Evolutionary conservation across 169 alveolate genomes (phyloP).

Genomic region (Eimeria sp.): DNA sequence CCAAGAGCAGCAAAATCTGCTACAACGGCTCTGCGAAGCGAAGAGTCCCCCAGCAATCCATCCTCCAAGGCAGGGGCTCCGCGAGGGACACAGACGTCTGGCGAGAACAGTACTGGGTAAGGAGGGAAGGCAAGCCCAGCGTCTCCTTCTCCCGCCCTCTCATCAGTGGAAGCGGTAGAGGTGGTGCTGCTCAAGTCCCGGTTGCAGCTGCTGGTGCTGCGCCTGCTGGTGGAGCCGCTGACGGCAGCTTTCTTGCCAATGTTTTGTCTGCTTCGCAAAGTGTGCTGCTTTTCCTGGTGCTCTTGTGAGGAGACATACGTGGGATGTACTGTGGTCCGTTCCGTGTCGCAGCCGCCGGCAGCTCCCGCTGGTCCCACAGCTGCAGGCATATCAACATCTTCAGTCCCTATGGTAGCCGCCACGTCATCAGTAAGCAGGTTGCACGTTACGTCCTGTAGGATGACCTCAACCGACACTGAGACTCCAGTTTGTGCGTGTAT

Average conservation of each 20-base stretch:
- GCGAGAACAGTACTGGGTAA: constrained; percentile 43
- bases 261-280: neutral
- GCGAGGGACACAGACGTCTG: constrained; percentile 49
- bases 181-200: constrained; percentile 54
- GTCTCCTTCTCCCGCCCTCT: constrained; percentile 12
- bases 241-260: neutral
- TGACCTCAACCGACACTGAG: constrained; percentile 28
- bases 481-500: neutral
- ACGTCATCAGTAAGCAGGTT: constrained; percentile 70
- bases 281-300: neutral
- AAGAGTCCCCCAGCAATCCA: constrained; percentile 33
- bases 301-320: constrained; percentile 44
- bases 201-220: constrained; percentile 43
- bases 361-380: neutral
- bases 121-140: constrained; percentile 68
- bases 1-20: constrained; percentile 47
- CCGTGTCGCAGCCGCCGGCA: constrained; percentile 5
- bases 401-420: neutral
- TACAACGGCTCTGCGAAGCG: constrained; percentile 49
- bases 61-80: constrained; percentile 4
- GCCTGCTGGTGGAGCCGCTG: neutral
- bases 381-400: neutral
- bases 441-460: constrained; percentile 73
- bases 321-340: neutral
- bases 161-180: constrained; percentile 35